A percentile compares a stretch with the other conserved stretches of the same genome.
Conservation (phyloP, 1,284 basidiomycete species). For the Crepidotus sp. region DNA sequence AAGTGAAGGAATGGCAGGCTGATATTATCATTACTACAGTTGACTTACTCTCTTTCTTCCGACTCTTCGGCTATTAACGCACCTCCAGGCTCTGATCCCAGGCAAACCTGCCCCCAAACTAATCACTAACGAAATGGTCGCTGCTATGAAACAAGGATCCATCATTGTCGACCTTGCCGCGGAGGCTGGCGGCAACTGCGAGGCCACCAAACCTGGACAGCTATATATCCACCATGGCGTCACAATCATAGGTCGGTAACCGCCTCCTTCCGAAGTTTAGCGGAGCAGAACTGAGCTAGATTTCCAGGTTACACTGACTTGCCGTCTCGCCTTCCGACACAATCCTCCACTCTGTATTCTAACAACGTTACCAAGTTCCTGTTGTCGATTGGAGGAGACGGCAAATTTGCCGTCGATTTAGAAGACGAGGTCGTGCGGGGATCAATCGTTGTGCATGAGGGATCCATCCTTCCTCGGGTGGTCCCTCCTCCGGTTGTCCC, state of each 20-base stretch:
- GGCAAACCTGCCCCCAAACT: constrained; percentile 78
- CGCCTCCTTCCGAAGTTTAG: constrained; percentile 8
- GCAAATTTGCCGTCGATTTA: constrained; percentile 57
- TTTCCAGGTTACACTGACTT: constrained; percentile 67
- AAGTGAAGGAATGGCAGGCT: constrained; percentile 64
- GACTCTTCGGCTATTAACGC: neutral
- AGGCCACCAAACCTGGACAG: constrained; percentile 69
- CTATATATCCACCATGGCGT: constrained; percentile 62
- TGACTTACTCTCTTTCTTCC: constrained; percentile 18
- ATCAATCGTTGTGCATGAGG: constrained; percentile 66
- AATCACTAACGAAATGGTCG: constrained; percentile 75
- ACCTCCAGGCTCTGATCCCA: constrained; percentile 61
- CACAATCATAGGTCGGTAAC: constrained; percentile 72
- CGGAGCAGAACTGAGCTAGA: constrained; percentile 4
- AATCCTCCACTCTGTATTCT: constrained; percentile 80
- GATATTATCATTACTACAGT: constrained; percentile 83
- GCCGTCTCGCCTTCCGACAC: constrained; percentile 75
- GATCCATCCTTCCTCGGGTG: constrained; percentile 54
- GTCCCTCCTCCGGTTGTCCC: constrained; percentile 50
- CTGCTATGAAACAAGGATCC: constrained; percentile 81
- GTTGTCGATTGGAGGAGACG: constrained; percentile 63
- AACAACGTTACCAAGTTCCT: constrained; percentile 87
- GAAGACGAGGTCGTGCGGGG: constrained; percentile 79
- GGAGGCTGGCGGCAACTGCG: constrained; percentile 80
- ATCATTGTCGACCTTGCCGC: constrained; percentile 80